phyloP scores from a whole-genome alignment of 1,284 basidiomycete species.

The Leccinum pachyderme region DNA sequence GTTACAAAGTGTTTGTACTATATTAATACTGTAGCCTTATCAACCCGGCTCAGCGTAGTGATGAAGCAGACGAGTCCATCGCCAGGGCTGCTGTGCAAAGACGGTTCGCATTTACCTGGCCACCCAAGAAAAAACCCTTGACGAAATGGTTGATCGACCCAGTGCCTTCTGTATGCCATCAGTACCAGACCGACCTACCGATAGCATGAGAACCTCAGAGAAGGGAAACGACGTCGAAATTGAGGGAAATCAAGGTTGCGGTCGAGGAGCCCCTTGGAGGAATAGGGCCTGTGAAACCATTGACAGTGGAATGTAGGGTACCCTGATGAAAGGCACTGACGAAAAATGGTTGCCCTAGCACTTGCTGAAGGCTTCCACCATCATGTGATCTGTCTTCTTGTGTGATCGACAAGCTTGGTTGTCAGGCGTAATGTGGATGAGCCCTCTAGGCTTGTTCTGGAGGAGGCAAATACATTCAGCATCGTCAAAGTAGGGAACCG shows the following conservation, averaged over 20 bases:
- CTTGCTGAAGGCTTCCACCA: constrained; percentile 95
- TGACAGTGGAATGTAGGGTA: constrained; percentile 88
- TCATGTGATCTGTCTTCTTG: constrained; percentile 90
- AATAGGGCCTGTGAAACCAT: constrained; percentile 92
- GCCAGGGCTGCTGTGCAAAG: constrained; percentile 82
- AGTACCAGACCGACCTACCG: no score
- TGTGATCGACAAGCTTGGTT: constrained; percentile 87
- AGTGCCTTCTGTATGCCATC: constrained; percentile 57
- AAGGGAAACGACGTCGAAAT: constrained; percentile 89
- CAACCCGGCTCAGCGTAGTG: no score
- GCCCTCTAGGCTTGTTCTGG: constrained; percentile 84
- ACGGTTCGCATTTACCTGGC: background rate
- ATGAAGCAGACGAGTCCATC: no score
- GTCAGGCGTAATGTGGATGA: constrained; percentile 98
- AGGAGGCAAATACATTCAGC: constrained; percentile 86
- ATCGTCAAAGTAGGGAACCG: constrained; percentile 88
- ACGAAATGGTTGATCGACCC: constrained; percentile 91
- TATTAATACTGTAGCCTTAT: no score
- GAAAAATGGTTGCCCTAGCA: constrained; percentile 91
- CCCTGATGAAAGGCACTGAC: constrained; percentile 72
- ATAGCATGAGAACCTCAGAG: constrained; percentile 62
- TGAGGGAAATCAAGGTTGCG: constrained; percentile 87
- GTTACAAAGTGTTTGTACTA: no score
- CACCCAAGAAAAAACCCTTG: constrained; percentile 43
- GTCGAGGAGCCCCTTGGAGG: constrained; percentile 85